phyloP scores from a whole-genome alignment of 768 basidiomycete genomes.

The Podaxis sp. region DNA sequence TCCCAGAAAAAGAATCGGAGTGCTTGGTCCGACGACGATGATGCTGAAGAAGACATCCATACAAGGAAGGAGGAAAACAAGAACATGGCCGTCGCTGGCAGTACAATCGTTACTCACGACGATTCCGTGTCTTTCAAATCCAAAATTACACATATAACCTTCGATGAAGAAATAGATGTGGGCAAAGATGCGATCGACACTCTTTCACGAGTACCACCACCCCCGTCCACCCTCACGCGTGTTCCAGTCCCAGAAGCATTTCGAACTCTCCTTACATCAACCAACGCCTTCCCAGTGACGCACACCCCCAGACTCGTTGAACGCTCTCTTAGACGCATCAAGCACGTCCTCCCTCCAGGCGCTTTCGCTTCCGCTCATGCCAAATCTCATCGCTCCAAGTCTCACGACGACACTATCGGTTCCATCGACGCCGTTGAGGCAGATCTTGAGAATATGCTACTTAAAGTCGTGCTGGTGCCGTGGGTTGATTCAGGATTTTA shows the following conservation, averaged over 20 bases:
- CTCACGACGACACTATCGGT: neutral
- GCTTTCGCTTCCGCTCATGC: neutral
- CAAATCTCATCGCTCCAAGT: neutral
- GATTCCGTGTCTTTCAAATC: neutral
- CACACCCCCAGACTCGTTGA: neutral
- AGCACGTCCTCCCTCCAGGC: slow-evolving; percentile 3
- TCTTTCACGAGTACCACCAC: neutral
- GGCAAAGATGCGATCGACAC: neutral
- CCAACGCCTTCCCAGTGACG: neutral
- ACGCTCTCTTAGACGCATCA: slow-evolving; percentile 4
- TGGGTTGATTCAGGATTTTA: slow-evolving; percentile 1
- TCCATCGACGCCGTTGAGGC: neutral
- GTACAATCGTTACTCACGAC: neutral
- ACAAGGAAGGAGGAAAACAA: neutral
- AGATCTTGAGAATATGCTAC: neutral
- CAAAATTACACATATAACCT: neutral
- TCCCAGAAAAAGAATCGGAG: neutral
- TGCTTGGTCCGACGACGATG: slow-evolving; percentile 1
- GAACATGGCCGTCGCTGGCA: neutral
- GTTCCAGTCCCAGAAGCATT: neutral
- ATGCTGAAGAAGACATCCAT: neutral
- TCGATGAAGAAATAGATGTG: neutral
- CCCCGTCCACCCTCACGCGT: neutral
- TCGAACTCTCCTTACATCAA: neutral
- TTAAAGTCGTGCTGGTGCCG: neutral